These are phyloP conservation scores for Clonostachys chloroleuca DNA, from an alignment of 2,329 filamentous ascomycete species.

Conservation along the genomic window DNA sequence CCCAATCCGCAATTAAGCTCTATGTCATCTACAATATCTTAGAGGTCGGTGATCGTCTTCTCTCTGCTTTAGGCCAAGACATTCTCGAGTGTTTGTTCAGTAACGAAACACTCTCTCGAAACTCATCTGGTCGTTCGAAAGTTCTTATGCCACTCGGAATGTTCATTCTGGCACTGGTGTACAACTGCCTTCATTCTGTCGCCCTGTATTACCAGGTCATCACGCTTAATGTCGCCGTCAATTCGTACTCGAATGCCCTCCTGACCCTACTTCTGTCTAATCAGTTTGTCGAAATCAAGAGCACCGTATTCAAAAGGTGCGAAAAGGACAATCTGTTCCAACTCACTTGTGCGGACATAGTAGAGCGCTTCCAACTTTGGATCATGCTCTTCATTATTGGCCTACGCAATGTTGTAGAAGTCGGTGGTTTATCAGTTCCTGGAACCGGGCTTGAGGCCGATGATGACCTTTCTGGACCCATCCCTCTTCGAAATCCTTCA, in stretches of 20 bases:
- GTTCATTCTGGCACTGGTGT: slow-evolving; percentile 80
- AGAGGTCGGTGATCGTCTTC: slow-evolving; percentile 84
- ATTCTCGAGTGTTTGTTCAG: slow-evolving; percentile 95
- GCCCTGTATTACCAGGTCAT: slow-evolving; percentile 97
- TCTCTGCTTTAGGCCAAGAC: slow-evolving; percentile 91
- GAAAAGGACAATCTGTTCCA: slow-evolving; percentile 98
- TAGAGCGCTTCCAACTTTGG: slow-evolving; percentile 96
- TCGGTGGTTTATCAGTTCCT: slow-evolving; percentile 72
- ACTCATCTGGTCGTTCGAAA: slow-evolving; percentile 85
- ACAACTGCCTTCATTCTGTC: slow-evolving; percentile 84
- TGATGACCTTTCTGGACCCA: slow-evolving; percentile 34
- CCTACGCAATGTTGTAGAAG: slow-evolving; percentile 92
- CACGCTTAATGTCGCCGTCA: slow-evolving; percentile 94
- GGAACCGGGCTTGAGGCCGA: slow-evolving; percentile 45
- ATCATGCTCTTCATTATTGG: slow-evolving; percentile 96
- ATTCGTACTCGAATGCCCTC: slow-evolving; percentile 95
- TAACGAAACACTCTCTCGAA: slow-evolving; percentile 83
- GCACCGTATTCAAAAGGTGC: slow-evolving; percentile 96
- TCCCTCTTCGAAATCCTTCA: slow-evolving; percentile 62
- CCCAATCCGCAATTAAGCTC: slow-evolving; percentile 93
- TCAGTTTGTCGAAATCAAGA: slow-evolving; percentile 98
- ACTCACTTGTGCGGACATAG: slow-evolving; percentile 91
- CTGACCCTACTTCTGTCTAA: slow-evolving; percentile 91
- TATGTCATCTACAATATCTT: slow-evolving; percentile 99
- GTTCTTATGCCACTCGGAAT: slow-evolving; percentile 84